Evolutionary conservation across 2,329 filamentous ascomycete species (phyloP).

Genomic region (Aspergillus thermomutatus): DNA sequence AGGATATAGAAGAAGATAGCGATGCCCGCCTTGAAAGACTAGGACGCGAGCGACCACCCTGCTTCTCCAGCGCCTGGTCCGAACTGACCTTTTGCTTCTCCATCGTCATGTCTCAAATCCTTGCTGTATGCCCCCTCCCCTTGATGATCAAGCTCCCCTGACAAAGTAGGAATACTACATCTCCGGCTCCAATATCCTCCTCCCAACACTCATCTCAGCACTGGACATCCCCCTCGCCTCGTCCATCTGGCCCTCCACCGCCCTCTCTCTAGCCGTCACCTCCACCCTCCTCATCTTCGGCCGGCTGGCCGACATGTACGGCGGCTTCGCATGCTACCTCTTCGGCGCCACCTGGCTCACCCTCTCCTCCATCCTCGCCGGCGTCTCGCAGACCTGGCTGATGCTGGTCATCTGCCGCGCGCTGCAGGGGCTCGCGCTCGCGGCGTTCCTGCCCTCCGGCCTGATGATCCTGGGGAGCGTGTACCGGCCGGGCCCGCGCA

Average conservation of each 20-base stretch:
- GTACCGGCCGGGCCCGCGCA: constrained; percentile 65
- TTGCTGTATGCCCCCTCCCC: constrained; percentile 46
- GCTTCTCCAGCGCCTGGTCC: constrained; percentile 52
- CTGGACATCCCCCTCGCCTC: constrained; percentile 66
- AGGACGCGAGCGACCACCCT: constrained; percentile 59
- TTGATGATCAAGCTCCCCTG: neutral
- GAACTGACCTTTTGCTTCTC: constrained; percentile 63
- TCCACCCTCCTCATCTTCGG: constrained; percentile 54
- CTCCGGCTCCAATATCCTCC: constrained; percentile 67
- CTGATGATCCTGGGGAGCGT: constrained; percentile 63
- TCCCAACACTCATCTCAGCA: constrained; percentile 61
- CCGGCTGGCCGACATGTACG: constrained; percentile 58
- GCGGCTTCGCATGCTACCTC: constrained; percentile 62
- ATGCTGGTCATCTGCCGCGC: constrained; percentile 74
- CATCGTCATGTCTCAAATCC: constrained; percentile 60
- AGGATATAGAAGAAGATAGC: constrained; percentile 3
- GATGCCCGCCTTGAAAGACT: constrained; percentile 51
- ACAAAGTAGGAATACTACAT: constrained; percentile 65
- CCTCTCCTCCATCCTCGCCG: constrained; percentile 66
- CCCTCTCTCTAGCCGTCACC: constrained; percentile 50
- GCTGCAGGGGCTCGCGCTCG: constrained; percentile 69
- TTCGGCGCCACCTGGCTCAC: constrained; percentile 62
- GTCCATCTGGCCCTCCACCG: constrained; percentile 52
- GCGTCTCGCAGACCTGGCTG: constrained; percentile 63
- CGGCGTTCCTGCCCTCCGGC: constrained; percentile 67